Evolutionary conservation across 306 rosid genomes (phyloP).

Genomic region (Rosa multiflora): DNA sequence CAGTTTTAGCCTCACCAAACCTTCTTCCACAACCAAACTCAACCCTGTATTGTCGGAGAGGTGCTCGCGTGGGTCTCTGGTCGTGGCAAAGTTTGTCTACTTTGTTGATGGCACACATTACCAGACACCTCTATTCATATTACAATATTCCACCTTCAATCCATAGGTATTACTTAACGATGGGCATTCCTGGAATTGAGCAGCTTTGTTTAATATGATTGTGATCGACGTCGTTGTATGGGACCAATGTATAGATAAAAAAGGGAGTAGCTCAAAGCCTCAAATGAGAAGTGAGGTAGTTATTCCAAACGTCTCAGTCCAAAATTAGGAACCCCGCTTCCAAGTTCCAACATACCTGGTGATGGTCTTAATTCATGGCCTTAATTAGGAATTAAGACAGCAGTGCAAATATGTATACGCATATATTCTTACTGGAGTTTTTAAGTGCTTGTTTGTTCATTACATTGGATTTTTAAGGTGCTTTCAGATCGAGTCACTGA

Average conservation of each 20-base stretch:
- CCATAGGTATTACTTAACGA: no score
- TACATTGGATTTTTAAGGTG: no score
- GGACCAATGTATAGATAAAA: not conserved
- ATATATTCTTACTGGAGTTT: no score
- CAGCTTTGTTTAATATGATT: not conserved
- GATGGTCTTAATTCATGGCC: not conserved
- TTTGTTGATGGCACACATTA: not conserved
- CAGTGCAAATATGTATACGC: no score
- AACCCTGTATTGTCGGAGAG: not conserved
- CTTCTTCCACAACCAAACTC: not conserved
- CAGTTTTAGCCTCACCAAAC: slow-evolving; percentile 1
- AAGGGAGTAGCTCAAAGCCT: no score
- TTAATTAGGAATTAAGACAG: no score
- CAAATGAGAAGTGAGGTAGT: no score
- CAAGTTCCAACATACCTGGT: not conserved
- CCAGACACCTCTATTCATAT: not conserved
- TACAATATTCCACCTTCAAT: no score
- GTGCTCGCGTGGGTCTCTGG: not conserved
- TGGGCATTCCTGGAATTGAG: not conserved
- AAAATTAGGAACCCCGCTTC: not conserved
- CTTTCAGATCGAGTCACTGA: no score
- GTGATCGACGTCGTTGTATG: not conserved
- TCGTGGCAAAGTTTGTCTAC: not conserved
- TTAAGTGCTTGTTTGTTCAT: not conserved
- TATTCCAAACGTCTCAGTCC: no score